A percentile compares a stretch with the other conserved stretches of the same genome.
These are phyloP conservation scores for Cordyceps farinosa DNA, from an alignment of 2,329 filamentous ascomycete genomes.

Conservation along the genomic window DNA sequence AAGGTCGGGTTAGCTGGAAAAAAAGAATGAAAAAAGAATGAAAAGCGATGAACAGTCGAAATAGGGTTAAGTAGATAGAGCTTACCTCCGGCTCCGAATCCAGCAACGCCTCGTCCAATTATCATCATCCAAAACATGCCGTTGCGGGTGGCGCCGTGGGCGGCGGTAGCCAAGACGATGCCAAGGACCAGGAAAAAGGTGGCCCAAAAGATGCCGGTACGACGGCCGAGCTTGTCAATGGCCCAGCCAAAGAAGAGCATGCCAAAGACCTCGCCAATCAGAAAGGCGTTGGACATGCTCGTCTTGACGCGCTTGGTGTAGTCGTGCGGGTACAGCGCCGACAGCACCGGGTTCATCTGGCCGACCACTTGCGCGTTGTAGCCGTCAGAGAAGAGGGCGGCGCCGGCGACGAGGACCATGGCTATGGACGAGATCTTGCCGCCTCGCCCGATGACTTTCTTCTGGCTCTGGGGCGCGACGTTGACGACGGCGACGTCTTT, in stretches of 20 bases:
- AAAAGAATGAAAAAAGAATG: neutral
- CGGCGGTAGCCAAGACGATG: slow-evolving; percentile 41
- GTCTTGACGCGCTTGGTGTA: slow-evolving; percentile 35
- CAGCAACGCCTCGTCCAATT: slow-evolving; percentile 43
- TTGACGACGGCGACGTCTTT: slow-evolving; percentile 9
- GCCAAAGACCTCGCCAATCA: slow-evolving; percentile 41
- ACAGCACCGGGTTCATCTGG: slow-evolving; percentile 32
- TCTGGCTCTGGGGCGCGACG: neutral
- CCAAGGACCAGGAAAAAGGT: slow-evolving; percentile 45
- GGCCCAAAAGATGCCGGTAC: slow-evolving; percentile 42
- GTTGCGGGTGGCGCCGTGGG: slow-evolving; percentile 38
- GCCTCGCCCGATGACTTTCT: neutral
- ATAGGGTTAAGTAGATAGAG: neutral
- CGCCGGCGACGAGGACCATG: slow-evolving; percentile 29
- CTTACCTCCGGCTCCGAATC: slow-evolving; percentile 41
- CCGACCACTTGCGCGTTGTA: slow-evolving; percentile 35
- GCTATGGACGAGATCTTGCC: slow-evolving; percentile 6
- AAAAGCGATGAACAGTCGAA: too few species aligned
- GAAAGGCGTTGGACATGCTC: slow-evolving; percentile 37
- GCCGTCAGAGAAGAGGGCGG: slow-evolving; percentile 33
- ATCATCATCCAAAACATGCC: slow-evolving; percentile 52
- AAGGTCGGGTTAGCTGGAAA: neutral
- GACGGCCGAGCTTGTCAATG: slow-evolving; percentile 44
- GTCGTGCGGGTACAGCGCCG: slow-evolving; percentile 29
- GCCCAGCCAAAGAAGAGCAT: slow-evolving; percentile 39